Base-by-base conservation (phyloP, 495 filamentous ascomycete genomes). In the Penicillium soppii region DNA sequence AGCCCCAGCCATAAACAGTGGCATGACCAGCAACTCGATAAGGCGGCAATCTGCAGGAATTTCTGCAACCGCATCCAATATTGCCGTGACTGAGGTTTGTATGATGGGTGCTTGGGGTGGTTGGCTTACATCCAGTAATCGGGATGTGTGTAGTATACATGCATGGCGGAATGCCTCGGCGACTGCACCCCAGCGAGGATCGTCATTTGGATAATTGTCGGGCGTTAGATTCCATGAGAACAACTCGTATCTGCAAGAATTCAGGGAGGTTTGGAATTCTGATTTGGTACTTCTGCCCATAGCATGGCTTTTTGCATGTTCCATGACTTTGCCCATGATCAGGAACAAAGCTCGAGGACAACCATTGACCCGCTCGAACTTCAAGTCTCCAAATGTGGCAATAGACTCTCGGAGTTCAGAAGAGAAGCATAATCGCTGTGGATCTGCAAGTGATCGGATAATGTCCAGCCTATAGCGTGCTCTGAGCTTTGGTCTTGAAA, bases 301-400 rank as follows among this genome's bases (percentile, higher is more conserved):
- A 2, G 59, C 53, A 53, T 71, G 52, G 9, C 61, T 58, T 38
- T 73, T 73, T 16, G 66, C 58, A 43, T 58, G 57, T 17, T 73
- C 66, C 10, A 73, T 47, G 4, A 62, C 61, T 8, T 59, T 42
- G 4, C 68, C 68, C 23, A 71, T 71, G 17, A 73, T 57, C 2
- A 71, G 43, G 19, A 70, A 67, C 21, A 73, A 37, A 3, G 68
- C 68, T 9, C 65, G 54, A 1, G 66, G 70, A 43, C 66, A 70
- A 3, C 68, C 70, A 43, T 73, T 73, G 4, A 73, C 70, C 15
- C 56, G 44, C 43, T 73, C 70, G 19, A 73, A 71, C 43, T 56
- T 62, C 2, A 61, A 29, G 30, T 68, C 60, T 17, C 64, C 60
- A 4, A 65, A 43, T 30, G 42, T 62, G 12, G 66, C 47, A 1